phyloP scores from a whole-genome alignment of 257 asterid species.

The Solanum corneliomulleri region DNA sequence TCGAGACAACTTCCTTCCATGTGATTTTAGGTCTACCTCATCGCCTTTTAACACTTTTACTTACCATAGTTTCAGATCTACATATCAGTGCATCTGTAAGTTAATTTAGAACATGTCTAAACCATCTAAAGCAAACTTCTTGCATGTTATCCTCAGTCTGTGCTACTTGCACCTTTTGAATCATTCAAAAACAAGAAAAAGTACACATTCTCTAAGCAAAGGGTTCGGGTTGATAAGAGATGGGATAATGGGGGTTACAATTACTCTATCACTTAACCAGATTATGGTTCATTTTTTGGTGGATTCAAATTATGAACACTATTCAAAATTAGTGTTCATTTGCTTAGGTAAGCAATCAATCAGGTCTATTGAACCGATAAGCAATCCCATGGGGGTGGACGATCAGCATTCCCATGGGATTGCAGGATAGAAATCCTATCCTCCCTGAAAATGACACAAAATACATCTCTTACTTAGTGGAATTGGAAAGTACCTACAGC shows the following conservation, averaged over 20 bases:
- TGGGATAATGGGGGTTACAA: not conserved
- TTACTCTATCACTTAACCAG: not conserved
- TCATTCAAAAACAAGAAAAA: not conserved
- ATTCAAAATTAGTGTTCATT: not conserved
- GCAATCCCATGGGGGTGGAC: not conserved
- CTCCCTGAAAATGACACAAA: not conserved
- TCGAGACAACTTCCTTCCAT: not conserved
- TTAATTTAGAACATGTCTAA: not conserved
- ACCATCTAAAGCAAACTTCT: not conserved
- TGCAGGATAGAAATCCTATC: not conserved
- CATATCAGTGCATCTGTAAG: not conserved
- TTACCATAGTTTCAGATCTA: not conserved
- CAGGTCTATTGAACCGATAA: not conserved
- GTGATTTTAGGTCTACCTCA: not conserved
- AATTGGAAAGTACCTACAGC: not conserved
- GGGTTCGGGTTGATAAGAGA: not conserved
- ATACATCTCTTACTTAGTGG: not conserved
- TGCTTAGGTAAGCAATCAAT: not conserved
- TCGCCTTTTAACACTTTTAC: not conserved
- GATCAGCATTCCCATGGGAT: not conserved
- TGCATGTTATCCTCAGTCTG: not conserved
- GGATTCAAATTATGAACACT: not conserved
- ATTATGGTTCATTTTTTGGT: not conserved
- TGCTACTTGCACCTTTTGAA: not conserved
- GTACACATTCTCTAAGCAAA: not conserved